Evolutionary conservation across 176 grass and related monocot genomes (phyloP), one percentile per base, ranked within the genome.

Genomic region (Triticum monococcum): DNA sequence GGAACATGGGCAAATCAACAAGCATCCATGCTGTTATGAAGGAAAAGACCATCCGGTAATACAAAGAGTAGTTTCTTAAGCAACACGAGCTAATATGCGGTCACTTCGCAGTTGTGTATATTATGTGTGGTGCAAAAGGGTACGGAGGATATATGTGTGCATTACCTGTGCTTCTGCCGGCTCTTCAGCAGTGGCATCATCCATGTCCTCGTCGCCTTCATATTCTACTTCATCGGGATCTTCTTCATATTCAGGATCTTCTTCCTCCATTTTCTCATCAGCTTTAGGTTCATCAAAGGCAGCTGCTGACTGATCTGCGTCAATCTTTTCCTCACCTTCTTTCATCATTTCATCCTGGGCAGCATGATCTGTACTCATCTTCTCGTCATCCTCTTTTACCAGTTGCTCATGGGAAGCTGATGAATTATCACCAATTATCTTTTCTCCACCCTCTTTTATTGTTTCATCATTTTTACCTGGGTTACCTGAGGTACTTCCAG

Each of bases 171-270:
- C 52, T n/a, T 46, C 72, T 85, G 32, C 76, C 24, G 54, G 72
- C 28, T 74, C 87, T 85, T 87, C 86, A 40, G 83, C 71, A 81
- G 81, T 45, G 90, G 17, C 81, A 90, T 38, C 87, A 86, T 90
- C 89, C 85, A 88, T 94, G 75, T 95, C 89, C 82, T 92, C 85
- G 48, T 95, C 92, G 20, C 95, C 96, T 79, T 91, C 89, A 76
- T 81, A 76, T 83, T 94, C 86, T 71, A 98, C 85, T 88, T 99
- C 94, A 84, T 97, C 95, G 30, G 88, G 81, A 83, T 94, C 90
- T 82, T 95, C 94, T 92, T 96, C 94, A 4, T 91, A 84, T 33
- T 93, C 89, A 83, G 81, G 89, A 82, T 98, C 95, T 90, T 88
- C 82, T 71, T 83, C 88, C 36, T 87, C 89, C 85, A 87, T 91